Conservation (phyloP, 2,329 filamentous ascomycete genomes). For the Hymenoscyphus salicellus region DNA sequence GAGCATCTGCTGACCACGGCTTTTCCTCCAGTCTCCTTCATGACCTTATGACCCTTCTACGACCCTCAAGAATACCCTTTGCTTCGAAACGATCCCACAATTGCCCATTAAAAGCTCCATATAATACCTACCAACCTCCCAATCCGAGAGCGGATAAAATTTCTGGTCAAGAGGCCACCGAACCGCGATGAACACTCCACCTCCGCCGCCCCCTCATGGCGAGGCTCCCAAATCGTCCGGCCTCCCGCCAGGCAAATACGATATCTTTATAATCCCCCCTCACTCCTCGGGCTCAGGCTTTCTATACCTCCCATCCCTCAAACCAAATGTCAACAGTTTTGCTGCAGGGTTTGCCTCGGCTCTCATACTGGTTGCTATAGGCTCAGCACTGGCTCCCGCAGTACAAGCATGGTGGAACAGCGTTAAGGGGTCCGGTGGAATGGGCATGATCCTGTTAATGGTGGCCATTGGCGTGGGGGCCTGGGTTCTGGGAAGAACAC, state of each 20-base stretch:
- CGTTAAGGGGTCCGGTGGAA: constrained; percentile 68
- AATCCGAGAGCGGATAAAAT: constrained; percentile 6
- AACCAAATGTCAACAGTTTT: constrained; percentile 86
- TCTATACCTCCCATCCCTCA: constrained; percentile 86
- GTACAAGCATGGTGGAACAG: constrained; percentile 70
- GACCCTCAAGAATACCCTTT: constrained; percentile 24
- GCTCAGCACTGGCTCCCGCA: constrained; percentile 69
- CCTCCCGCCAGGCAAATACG: constrained; percentile 85
- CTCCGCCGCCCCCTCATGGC: constrained; percentile 80
- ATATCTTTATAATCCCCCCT: constrained; percentile 94
- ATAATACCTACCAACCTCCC: not conserved
- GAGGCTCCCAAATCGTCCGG: constrained; percentile 68
- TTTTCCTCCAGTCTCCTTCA: constrained; percentile 19
- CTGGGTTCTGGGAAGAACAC: constrained; percentile 71
- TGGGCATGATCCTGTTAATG: constrained; percentile 69
- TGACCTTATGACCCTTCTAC: constrained; percentile 28
- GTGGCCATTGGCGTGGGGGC: constrained; percentile 71
- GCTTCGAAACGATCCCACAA: constrained; percentile 6
- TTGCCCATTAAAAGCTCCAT: not conserved
- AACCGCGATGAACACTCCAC: constrained; percentile 48
- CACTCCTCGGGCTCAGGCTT: constrained; percentile 87
- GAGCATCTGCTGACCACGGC: constrained; percentile 10
- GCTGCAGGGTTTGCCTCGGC: constrained; percentile 80
- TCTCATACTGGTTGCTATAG: constrained; percentile 69
- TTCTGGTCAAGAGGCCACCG: constrained; percentile 17